Percentiles rank a stretch among this genome's conserved stretches.
These are phyloP conservation scores for Vitis hybrid DNA, from an alignment of 177 flowering plant species.

Conservation along the genomic window DNA sequence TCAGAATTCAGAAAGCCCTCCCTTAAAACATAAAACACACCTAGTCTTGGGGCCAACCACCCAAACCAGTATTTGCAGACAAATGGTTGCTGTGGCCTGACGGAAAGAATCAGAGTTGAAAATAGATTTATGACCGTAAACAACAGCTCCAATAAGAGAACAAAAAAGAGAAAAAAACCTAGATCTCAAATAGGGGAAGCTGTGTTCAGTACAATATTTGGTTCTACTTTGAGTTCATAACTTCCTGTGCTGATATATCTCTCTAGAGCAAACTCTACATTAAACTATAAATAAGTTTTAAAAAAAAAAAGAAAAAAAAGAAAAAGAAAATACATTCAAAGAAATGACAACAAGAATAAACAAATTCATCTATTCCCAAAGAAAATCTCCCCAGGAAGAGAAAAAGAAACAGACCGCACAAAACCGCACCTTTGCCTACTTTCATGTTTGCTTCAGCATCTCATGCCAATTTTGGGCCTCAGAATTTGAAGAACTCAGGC, in stretches of 20 bases:
- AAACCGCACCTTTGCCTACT: slow-evolving; percentile 15
- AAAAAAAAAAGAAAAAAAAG: no score
- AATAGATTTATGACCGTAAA: no score
- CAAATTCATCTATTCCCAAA: slow-evolving; percentile 21
- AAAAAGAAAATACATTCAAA: slow-evolving; percentile 19
- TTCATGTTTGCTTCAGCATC: slow-evolving; percentile 4
- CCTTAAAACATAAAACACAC: no score
- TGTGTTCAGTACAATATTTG: slow-evolving; percentile 1
- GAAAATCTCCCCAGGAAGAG: slow-evolving; percentile 19
- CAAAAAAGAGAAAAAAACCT: not conserved
- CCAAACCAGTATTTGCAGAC: no score
- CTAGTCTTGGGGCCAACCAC: no score
- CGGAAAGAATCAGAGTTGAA: no score
- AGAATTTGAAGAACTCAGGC: no score
- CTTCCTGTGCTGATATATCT: slow-evolving; percentile 24
- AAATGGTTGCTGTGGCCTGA: no score
- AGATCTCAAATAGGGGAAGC: slow-evolving; percentile 10
- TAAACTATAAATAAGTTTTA: not conserved
- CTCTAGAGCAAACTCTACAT: slow-evolving; percentile 27
- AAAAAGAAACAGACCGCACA: slow-evolving; percentile 18
- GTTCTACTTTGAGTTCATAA: slow-evolving; percentile 10
- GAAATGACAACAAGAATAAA: slow-evolving; percentile 23
- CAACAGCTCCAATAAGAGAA: no score
- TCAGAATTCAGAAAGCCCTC: no score
- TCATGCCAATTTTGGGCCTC: not conserved